Evolutionary conservation across 2,329 filamentous ascomycete genomes (phyloP), one percentile per base, ranked within the genome.

Genomic region (Coniochaeta sp.): DNA sequence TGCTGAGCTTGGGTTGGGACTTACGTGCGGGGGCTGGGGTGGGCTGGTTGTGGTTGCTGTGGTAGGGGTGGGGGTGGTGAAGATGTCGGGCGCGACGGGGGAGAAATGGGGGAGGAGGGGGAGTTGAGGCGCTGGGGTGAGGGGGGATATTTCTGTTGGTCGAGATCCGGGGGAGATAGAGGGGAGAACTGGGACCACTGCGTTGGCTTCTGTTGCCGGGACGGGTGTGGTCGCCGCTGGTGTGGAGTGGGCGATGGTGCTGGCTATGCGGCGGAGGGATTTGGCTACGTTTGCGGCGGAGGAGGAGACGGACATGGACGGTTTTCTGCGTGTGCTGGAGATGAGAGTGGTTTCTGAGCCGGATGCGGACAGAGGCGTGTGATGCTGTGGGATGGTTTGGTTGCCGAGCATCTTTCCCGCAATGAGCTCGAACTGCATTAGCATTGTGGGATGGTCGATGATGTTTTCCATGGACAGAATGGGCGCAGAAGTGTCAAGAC

Each of bases 371-470:
- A 31, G n/a, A n/a, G n/a, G n/a, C n/a, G n/a, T n/a, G n/a, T 7
- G 22, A n/a, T 7, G 35, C 50, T 13, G 16, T 3, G 38, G 42
- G 8, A 16, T 48, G 12, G 33, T 28, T 24, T 42, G n/a, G 4
- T 26, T 20, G 6, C 28, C 40, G 35, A 53, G 60, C 40, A 62
- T 50, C 51, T 60, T 63, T 31, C 53, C 53, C 7, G 61, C 64
- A 7, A 75, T 57, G 10, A 75, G 64, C 53, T 76, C 74, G 54
- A 76, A 71, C 52, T 80, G 77, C 14, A 67, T 64, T 32, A 68
- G 62, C 70, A 78, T 75, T 20, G 74, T 78, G 5, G 77, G 74
- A 54, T 77, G 63, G 12, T 73, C 65, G n/a, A 79, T 62, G 20
- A 80, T 67, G 28, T 79, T 76, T 48, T 76, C 74, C 50, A 74